Evolutionary conservation across 2,329 filamentous ascomycete species (phyloP).

Genomic region (Colletotrichum sp.): DNA sequence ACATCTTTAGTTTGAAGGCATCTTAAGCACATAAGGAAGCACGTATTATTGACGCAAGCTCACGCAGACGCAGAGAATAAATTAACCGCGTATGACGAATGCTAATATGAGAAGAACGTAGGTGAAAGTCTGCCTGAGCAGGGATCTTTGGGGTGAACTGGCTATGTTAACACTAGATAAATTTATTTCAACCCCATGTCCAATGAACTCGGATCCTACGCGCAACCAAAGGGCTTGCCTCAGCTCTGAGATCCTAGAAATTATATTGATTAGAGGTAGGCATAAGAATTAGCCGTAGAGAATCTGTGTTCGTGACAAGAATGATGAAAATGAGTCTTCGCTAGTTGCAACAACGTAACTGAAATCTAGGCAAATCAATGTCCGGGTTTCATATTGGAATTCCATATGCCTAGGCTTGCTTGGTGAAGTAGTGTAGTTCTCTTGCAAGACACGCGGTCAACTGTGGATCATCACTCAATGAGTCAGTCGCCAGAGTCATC

Average conservation of each 20-base stretch:
- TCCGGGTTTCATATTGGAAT: neutral
- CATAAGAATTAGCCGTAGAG: neutral
- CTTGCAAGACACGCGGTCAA: neutral
- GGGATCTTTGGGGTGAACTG: neutral
- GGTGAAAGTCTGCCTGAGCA: neutral
- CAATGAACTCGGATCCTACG: neutral
- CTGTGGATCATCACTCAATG: neutral
- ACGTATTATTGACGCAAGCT: neutral
- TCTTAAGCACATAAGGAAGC: neutral
- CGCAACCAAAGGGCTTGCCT: neutral
- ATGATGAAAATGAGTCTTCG: neutral
- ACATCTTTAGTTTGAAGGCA: neutral
- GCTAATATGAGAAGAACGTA: neutral
- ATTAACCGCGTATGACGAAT: neutral
- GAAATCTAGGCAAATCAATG: neutral
- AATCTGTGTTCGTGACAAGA: neutral
- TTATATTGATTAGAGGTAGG: neutral
- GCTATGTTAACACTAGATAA: neutral
- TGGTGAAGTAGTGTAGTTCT: neutral
- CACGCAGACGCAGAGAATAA: neutral
- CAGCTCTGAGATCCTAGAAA: neutral
- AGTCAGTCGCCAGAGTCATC: neutral
- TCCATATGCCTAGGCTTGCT: neutral
- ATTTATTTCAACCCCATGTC: neutral
- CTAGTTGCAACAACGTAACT: neutral